Evolutionary conservation across 306 rosid species (phyloP).

Genomic region (Glycine soja): DNA sequence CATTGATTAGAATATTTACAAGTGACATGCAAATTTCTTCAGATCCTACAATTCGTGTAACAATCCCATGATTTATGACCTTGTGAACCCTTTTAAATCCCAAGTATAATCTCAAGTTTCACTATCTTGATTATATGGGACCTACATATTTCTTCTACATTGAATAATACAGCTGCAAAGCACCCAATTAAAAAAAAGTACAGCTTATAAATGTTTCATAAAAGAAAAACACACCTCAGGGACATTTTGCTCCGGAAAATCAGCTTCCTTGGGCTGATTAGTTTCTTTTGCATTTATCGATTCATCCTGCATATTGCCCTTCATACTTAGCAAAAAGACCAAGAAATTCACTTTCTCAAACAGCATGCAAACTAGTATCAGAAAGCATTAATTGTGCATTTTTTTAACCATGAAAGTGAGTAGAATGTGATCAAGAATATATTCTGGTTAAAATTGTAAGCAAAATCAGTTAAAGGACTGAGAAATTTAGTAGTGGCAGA

Average conservation of each 20-base stretch:
- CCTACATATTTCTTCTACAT: slow-evolving; percentile 25
- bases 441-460: slow-evolving; percentile 15
- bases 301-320: slow-evolving; percentile 60
- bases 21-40: no score
- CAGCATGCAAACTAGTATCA: slow-evolving; percentile 34
- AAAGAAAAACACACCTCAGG: slow-evolving; percentile 69
- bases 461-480: neutral
- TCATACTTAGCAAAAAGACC: slow-evolving; percentile 36
- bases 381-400: neutral
- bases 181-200: neutral
- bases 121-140: neutral
- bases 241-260: slow-evolving; percentile 57
- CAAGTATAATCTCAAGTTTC: neutral
- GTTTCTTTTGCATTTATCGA: slow-evolving; percentile 50
- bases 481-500: slow-evolving; percentile 6
- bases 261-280: slow-evolving; percentile 48
- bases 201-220: slow-evolving; percentile 15
- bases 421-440: slow-evolving; percentile 28
- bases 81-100: neutral
- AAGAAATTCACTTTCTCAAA: slow-evolving; percentile 15
- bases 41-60: neutral
- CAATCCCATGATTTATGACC: neutral
- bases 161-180: slow-evolving; percentile 3
- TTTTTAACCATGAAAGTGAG: slow-evolving; percentile 5
- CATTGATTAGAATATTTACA: no score